These are phyloP conservation scores for Aspergillus bertholletiae DNA, from an alignment of 495 filamentous ascomycete genomes.

Conservation along the genomic window DNA sequence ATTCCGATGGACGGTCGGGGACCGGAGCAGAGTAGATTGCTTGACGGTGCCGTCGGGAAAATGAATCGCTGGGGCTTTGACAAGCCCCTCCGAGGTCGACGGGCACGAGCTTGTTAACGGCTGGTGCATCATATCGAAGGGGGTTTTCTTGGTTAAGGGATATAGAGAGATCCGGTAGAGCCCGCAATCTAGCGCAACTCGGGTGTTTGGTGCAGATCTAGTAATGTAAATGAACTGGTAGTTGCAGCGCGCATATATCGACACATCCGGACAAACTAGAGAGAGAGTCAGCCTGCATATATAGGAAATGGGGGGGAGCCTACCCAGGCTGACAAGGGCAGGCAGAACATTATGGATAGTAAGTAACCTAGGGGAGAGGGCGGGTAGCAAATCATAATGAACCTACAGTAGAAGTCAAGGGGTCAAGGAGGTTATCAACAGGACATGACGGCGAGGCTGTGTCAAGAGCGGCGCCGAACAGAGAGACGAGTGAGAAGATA, in stretches of 20 bases:
- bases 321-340: background rate
- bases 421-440: background rate
- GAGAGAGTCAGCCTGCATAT: conserved; percentile 1
- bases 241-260: conserved; percentile 5
- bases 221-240: conserved; percentile 7
- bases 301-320: conserved; percentile 1
- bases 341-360: conserved; percentile 2
- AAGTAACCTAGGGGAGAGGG: background rate
- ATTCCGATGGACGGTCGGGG: conserved; percentile 29
- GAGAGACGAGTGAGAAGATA: background rate
- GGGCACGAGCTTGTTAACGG: conserved; percentile 19
- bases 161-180: background rate
- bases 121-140: conserved; percentile 21
- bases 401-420: background rate
- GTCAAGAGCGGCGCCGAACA: background rate
- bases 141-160: background rate
- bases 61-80: conserved; percentile 28
- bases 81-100: conserved; percentile 22
- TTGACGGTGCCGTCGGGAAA: conserved; percentile 23
- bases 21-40: conserved; percentile 10
- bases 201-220: background rate
- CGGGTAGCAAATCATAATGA: background rate
- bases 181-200: background rate
- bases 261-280: conserved; percentile 11
- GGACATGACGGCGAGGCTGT: background rate